Evolutionary conservation across 345 rosid species (phyloP), one percentile per base, ranked within the genome.

Genomic region (Acer negundo): DNA sequence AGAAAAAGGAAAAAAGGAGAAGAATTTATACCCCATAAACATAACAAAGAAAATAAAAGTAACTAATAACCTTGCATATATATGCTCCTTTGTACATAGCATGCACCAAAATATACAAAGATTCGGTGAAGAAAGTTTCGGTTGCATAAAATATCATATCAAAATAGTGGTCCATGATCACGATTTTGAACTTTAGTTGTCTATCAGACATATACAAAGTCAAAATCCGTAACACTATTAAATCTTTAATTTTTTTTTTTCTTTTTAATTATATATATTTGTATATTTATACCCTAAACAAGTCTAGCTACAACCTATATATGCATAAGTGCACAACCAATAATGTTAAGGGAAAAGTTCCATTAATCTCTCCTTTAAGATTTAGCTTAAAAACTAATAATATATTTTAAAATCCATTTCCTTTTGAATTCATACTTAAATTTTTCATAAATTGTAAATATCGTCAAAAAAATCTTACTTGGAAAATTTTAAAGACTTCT

Each of bases 11-110:
- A 70, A 55, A 56, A 56, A 31, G 64, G 65, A 55, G 31, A 72
- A 56, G 66, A 35, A 72, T 59, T 38, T 72, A 47, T 72, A 2
- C 66, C 31, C 75, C 23, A 11, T 56, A 38, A 72, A 10, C 31
- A 22, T 19, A 11, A 3, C 6, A 26, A 23, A 49, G 51, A 69
- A 70, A 51, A 15, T 31, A 22, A n/a, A n/a, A 59, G 66, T 10
- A 61, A 13, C 1, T 58, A 55, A 15, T 63, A 20, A 72, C 53
- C 65, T 9, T n/a, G 28, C 64, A 58, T 20, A 22, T 56, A 35
- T 72, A 55, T 38, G 12, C 35, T 70, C 26, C 46, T 9, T 69
- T 70, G 1, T 2, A 23, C 2, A 46, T 4, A 28, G n/a, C 47
- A 28, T 17, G 46, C 35, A 16, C 24, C 6, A 55, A 28, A 72